phyloP scores from a whole-genome alignment of 164 flowering plant species.

The grape (Vitis vinifera) region ASM3070453v1 NC_081822.1:525001-525500 shows the following conservation, averaged over 20 bases:
- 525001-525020: too few relatives aligned
- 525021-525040: too few relatives aligned
- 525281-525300: constrained; percentile 10
- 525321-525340: too few relatives aligned
- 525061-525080: background rate
- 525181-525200: constrained; percentile 25
- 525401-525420: too few relatives aligned
- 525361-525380: too few relatives aligned
- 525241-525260: constrained; percentile 27
- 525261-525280: background rate
- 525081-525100: too few relatives aligned
- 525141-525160: constrained; percentile 24
- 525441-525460: too few relatives aligned
- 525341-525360: too few relatives aligned
- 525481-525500: background rate
- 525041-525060: too few relatives aligned
- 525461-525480: background rate
- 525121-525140: constrained; percentile 23
- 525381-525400: too few relatives aligned
- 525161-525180: constrained; percentile 22
- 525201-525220: constrained; percentile 14
- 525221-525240: constrained; percentile 30
- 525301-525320: too few relatives aligned
- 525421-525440: too few relatives aligned
- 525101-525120: constrained; percentile 13